Evolutionary conservation across 2,329 filamentous ascomycete species (phyloP).

Genomic region (Penicillium verrucosum): DNA sequence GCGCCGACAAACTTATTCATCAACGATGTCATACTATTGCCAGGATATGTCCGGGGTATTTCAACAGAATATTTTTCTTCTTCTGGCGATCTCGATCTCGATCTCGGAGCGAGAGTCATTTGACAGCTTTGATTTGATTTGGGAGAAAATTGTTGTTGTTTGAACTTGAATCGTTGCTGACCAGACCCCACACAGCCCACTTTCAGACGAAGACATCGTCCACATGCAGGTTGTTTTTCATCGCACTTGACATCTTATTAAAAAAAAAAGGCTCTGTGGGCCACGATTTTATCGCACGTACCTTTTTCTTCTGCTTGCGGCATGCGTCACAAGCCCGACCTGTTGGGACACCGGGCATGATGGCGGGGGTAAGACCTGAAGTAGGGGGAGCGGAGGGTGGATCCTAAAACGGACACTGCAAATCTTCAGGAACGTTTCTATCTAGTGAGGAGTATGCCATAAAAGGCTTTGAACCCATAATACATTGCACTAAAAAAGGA

Average conservation of each 20-base stretch:
- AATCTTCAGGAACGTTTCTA: not conserved
- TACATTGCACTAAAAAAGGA: not conserved
- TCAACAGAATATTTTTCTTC: not conserved
- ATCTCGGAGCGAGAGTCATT: not conserved
- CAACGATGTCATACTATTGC: slow-evolving; percentile 34
- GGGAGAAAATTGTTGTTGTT: slow-evolving; percentile 32
- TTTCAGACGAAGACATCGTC: slow-evolving; percentile 47
- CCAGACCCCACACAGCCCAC: slow-evolving; percentile 49
- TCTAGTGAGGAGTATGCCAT: not conserved
- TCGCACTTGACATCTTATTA: slow-evolving; percentile 45
- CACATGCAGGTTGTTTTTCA: slow-evolving; percentile 44
- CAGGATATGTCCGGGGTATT: slow-evolving; percentile 22
- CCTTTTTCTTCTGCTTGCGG: slow-evolving; percentile 55
- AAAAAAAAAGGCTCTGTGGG: not conserved
- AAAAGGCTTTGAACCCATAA: not conserved
- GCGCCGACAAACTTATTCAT: slow-evolving; percentile 34
- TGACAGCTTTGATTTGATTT: not conserved
- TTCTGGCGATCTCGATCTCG: not conserved
- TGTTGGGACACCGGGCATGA: slow-evolving; percentile 55
- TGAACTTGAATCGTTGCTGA: slow-evolving; percentile 51
- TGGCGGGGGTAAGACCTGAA: slow-evolving; percentile 21
- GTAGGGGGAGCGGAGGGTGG: not conserved
- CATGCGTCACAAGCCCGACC: slow-evolving; percentile 52
- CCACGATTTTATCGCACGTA: slow-evolving; percentile 18
- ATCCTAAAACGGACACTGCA: slow-evolving; percentile 2